Evolutionary conservation across 176 grass and related monocot genomes (phyloP).

Genomic region (Areca catechu): DNA sequence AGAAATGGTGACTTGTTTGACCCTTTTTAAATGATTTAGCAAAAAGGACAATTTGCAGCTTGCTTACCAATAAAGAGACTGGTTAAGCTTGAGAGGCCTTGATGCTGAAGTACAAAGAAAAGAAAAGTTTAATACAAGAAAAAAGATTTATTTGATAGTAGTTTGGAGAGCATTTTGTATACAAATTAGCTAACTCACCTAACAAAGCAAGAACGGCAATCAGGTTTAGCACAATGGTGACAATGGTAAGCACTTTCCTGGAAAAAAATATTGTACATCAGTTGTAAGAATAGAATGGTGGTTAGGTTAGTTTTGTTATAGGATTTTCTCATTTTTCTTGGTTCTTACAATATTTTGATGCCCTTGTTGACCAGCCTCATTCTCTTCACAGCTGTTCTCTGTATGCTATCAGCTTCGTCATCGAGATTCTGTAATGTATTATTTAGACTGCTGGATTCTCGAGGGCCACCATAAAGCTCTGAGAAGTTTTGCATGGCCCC

Average conservation of each 20-base stretch:
- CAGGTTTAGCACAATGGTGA: constrained; percentile 46
- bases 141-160: background rate
- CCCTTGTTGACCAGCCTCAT: constrained; percentile 57
- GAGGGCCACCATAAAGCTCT: constrained; percentile 26
- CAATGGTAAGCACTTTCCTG: constrained; percentile 63
- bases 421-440: constrained; percentile 44
- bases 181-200: constrained; percentile 26
- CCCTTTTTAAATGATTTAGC: background rate
- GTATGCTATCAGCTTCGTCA: constrained; percentile 57
- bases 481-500: constrained; percentile 52
- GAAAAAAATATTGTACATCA: constrained; percentile 3
- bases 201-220: constrained; percentile 29
- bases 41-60: background rate
- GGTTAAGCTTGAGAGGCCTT: constrained; percentile 34
- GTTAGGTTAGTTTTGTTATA: background rate
- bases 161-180: background rate
- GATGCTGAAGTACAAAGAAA: constrained; percentile 33
- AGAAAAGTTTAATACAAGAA: constrained; percentile 10
- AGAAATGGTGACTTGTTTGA: too few relatives aligned
- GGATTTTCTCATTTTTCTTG: background rate
- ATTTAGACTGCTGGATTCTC: constrained; percentile 49
- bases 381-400: constrained; percentile 46
- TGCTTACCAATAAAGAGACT: constrained; percentile 44
- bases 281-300: background rate
- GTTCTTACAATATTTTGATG: constrained; percentile 66